Base-by-base conservation (phyloP, 1,284 basidiomycete genomes). In the Trametes sp. region DNA sequence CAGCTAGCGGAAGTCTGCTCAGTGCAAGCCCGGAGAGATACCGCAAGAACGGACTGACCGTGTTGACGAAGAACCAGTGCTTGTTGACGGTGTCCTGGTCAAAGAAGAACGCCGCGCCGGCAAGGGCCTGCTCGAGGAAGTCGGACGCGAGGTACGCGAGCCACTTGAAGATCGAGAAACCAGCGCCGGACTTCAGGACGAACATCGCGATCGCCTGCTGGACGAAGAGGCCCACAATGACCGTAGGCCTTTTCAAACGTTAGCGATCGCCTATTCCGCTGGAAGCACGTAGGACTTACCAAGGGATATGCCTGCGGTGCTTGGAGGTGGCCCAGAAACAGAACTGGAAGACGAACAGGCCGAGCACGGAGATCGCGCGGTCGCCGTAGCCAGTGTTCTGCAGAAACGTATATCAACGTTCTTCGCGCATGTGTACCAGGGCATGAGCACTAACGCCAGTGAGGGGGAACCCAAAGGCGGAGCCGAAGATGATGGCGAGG, bases 181-280 rank as follows among this genome's bases (percentile, higher is more conserved):
- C 94, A 48, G 93, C 93, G 54, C 78, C 79, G 19, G 87, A 86
- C 78, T 94, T 94, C 70, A 96, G 83, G 44, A 95, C 94, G 73
- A 96, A 94, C 57, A 96, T 82, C 2, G 93, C 94, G 59, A 95
- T 86, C 16, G 81, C 85, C 77, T 95, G 93, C 72, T 96, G 94
- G 53, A 90, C 72, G 76, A 94, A 88, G n/a, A 95, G 80, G 16
- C 94, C 94, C 50, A 94, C 88, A 62, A 95, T 87, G 68, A 95
- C 85, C 11, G 93, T 94, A 21, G 87, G 88, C 91, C 89, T 91
- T 52, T 42, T n/a, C 45, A 41, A 65, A 19, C 2, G 23, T 64
- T 53, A 68, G 67, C 36, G 33, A 57, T 29, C 41, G 46, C 28
- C 24, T 13, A 23, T 23, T 38, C 28, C 19, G 2, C 50, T 7